Base-by-base conservation (phyloP, 2,329 filamentous ascomycete species). In the Alternaria triticimaculans region DNA sequence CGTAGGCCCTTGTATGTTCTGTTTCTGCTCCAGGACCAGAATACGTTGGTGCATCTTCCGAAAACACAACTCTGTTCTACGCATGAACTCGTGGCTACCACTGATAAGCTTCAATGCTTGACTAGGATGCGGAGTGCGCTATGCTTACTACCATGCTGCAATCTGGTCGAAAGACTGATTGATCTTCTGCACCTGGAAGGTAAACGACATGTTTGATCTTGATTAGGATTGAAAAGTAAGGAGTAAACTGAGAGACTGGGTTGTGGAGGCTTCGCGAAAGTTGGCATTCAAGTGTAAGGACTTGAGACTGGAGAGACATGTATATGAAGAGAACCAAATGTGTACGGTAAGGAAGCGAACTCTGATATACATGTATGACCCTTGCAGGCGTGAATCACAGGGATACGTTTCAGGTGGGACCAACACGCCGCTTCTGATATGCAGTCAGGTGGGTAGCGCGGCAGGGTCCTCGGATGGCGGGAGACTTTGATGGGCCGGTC, bases 161-260 rank as follows among this genome's bases (percentile, higher is more conserved):
- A 78, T 72, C 18, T 67, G 72, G n/a, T 78, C 75, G 41, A 79
- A 77, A 15, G 73, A 74, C 8, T 71, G 63, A 26, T 78, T 78
- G 61, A 79, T 77, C 54, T 71, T 72, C 25, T 79, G 72, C 9
- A 78, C 45, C 23, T 76, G 68, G 51, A 72, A 78, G 9, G 68
- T 66, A 63, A 71, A 78, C 46, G 76, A 77, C 76, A 77, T 78
- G n/a, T 15, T 70, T 55, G 25, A 51, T 7, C 15, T 15, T 23
- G 23, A 15, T 20, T 23, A 10, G 21, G 41, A 23, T 18, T 11
- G 41, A 53, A 15, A 44, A 51, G 23, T 20, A 49, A 26, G 12
- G 55, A 43, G 28, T 41, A 21, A 20, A 21, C 15, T 28, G 23
- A 43, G 51, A 54, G 46, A 33, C 41, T 9, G 18, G 58, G 21